Base-by-base conservation (phyloP, 2,329 filamentous ascomycete species). In the Neurospora sp. region DNA sequence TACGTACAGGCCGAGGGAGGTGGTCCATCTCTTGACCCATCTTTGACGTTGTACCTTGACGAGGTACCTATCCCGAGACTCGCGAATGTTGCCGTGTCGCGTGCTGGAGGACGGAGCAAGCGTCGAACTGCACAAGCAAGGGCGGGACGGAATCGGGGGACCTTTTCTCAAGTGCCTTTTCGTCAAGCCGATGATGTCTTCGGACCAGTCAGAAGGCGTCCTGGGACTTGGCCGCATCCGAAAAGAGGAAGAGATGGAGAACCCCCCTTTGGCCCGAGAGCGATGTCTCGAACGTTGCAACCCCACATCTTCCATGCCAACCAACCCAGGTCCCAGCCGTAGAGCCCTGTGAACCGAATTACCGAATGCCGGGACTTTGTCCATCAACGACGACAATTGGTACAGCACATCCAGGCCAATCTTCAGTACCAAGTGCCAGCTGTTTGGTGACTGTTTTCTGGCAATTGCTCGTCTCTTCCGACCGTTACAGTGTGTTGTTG, bases 291-390 rank as follows among this genome's bases (percentile, higher is more conserved):
- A 28, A 28, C 28, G 67, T 66, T 67, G 40, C 41, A 43, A 36
- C 19, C 69, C 66, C 38, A 71, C 39, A 39, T 66, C 68, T 66
- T 65, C 52, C 57, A 39, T 39, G 33, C 57, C 66, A 65, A 43
- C 65, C 57, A 28, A 66, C 52, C 52, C 52, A 62, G 28, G 52
- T 62, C 52, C 52, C 37, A 67, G 8, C 40, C 11, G 36, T 66
- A 28, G 28, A 28, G 28, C 28, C 28, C 28, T 28, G 28, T 83
- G 83, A 82, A 80, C 80, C 82, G 80, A 83, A 79, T 80, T 82
- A 77, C 83, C 82, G 82, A 80, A 77, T 71, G 73, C 75, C 74
- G 74, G 69, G 52, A 62, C 52, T 17, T 36, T 62, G 28, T 33
- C 52, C 23, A 62, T 62, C 52, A 62, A 62, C 46, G 46, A 57